phyloP scores from a whole-genome alignment of 306 rosid genomes.

The Arachis stenosperma region DNA sequence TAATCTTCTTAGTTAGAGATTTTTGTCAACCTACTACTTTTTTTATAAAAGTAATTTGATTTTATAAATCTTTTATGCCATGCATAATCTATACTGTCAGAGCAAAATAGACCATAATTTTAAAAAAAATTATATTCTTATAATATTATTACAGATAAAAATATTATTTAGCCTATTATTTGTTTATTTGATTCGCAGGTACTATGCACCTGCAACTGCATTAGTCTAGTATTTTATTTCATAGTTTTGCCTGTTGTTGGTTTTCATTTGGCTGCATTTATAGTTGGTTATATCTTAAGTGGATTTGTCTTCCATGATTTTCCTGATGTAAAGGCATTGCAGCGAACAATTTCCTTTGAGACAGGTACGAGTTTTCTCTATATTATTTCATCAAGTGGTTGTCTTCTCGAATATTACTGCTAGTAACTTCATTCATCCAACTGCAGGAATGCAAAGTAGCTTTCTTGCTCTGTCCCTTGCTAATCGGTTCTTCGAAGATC shows the following conservation, averaged over 20 bases:
- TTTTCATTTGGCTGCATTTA: conserved; percentile 74
- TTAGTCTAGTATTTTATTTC: too few relatives aligned
- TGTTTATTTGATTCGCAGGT: conserved; percentile 60
- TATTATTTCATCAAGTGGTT: conserved; percentile 18
- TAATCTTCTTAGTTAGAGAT: too few relatives aligned
- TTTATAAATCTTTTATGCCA: too few relatives aligned
- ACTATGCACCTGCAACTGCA: conserved; percentile 95
- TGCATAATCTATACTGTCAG: too few relatives aligned
- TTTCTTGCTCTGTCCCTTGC: conserved; percentile 97
- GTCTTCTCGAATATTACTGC: conserved; percentile 4
- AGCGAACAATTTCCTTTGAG: conserved; percentile 88
- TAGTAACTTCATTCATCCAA: conserved; percentile 31
- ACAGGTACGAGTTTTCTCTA: conserved; percentile 63
- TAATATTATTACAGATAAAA: too few relatives aligned
- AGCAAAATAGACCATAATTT: too few relatives aligned
- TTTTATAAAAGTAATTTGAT: too few relatives aligned
- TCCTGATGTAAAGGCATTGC: conserved; percentile 70
- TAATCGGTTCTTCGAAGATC: conserved; percentile 84
- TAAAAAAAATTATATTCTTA: too few relatives aligned
- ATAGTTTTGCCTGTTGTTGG: conserved; percentile 71
- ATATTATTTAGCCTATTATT: too few relatives aligned
- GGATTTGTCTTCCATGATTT: conserved; percentile 64
- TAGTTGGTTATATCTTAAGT: conserved; percentile 74
- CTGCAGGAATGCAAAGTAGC: conserved; percentile 96
- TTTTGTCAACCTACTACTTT: too few relatives aligned